phyloP scores from a whole-genome alignment of 192 early-diverging fungal species.

The Paraglomus occultum region DNA sequence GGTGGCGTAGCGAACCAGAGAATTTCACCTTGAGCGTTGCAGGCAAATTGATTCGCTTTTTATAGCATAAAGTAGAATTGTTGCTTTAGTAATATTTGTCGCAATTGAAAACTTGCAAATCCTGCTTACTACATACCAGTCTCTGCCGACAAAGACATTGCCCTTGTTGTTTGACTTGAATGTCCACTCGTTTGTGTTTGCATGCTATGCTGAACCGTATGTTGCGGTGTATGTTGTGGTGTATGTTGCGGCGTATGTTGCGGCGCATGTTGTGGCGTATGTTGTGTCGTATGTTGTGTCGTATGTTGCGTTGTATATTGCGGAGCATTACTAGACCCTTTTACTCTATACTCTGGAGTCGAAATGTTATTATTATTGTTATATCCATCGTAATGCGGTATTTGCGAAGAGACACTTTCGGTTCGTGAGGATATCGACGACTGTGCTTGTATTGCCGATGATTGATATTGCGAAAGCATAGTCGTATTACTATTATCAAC shows the following conservation, averaged over 20 bases:
- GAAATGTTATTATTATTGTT: no score
- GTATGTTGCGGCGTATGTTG: constrained; percentile 22
- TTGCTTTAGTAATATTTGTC: neutral
- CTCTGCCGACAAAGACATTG: neutral
- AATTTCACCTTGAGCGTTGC: constrained; percentile 37
- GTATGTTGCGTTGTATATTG: constrained; percentile 32
- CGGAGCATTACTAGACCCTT: constrained; percentile 1
- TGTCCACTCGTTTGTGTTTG: constrained; percentile 15
- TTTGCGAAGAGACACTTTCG: no score
- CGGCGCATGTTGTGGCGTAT: constrained; percentile 11
- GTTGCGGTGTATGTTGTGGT: constrained; percentile 24
- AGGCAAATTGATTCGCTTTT: constrained; percentile 31
- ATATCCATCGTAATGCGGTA: no score
- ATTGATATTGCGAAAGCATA: no score
- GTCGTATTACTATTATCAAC: no score
- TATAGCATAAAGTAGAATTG: neutral
- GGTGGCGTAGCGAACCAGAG: constrained; percentile 45
- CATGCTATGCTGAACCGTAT: constrained; percentile 30
- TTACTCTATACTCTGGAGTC: no score
- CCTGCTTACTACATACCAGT: neutral
- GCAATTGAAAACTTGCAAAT: no score
- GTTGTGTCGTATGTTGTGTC: constrained; percentile 34
- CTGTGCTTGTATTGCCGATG: no score
- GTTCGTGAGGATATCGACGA: no score
- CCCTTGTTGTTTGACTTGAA: constrained; percentile 25